phyloP scores from a whole-genome alignment of 257 asterid genomes.

The Ligustrum vulgare region DNA sequence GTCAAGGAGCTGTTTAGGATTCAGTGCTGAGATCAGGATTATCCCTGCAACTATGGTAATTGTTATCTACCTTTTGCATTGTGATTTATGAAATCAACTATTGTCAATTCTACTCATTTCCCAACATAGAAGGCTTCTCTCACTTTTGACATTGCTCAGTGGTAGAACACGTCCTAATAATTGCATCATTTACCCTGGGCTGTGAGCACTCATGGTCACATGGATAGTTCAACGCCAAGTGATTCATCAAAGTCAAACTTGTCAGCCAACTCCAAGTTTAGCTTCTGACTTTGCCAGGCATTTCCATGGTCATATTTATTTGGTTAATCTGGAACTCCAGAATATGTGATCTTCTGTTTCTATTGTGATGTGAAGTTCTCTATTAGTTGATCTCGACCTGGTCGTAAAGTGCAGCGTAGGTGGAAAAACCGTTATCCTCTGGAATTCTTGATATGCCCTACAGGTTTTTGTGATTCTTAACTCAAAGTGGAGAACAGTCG shows the following conservation, averaged over 20 bases:
- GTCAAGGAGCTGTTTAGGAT: neutral
- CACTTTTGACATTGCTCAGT: neutral
- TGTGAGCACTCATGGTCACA: neutral
- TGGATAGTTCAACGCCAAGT: neutral
- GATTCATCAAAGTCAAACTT: neutral
- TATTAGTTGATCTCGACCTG: neutral
- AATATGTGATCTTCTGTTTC: neutral
- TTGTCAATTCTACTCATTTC: neutral
- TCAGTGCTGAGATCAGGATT: neutral
- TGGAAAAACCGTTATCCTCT: no score
- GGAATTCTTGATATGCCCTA: no score
- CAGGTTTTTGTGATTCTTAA: no score
- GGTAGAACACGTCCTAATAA: neutral
- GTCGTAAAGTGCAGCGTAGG: neutral
- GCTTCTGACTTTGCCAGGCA: neutral
- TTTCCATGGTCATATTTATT: no score
- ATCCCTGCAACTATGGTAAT: neutral
- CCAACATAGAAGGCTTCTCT: neutral
- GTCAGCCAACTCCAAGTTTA: neutral
- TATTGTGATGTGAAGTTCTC: neutral
- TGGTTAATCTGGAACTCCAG: neutral
- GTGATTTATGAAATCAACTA: neutral
- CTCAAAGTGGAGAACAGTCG: no score
- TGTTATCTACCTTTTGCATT: neutral
- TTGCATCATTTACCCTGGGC: neutral